These are phyloP conservation scores for Colletotrichum orbiculare DNA, from an alignment of 2,329 filamentous ascomycete genomes.

Conservation along the genomic window DNA sequence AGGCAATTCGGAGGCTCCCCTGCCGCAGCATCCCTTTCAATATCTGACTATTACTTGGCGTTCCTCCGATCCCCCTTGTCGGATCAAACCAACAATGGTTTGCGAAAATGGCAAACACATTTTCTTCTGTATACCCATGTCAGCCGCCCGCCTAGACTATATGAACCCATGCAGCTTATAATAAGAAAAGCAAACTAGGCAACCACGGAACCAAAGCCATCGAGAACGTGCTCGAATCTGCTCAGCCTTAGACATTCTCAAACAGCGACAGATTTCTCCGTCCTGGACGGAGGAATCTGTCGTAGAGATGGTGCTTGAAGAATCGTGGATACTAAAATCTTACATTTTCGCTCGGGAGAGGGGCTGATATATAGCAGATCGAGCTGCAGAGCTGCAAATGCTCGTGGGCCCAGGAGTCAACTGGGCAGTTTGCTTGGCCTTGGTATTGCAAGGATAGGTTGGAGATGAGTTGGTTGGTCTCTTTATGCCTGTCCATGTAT, in stretches of 20 bases:
- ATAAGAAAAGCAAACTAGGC: slow-evolving; percentile 11
- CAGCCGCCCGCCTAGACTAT: neutral
- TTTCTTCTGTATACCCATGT: neutral
- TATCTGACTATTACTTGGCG: neutral
- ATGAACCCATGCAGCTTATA: neutral
- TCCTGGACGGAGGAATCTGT: too few relatives aligned
- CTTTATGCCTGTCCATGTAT: too few relatives aligned
- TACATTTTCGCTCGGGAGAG: too few relatives aligned
- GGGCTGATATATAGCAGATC: too few relatives aligned
- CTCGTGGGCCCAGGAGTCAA: too few relatives aligned
- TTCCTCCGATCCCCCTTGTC: neutral
- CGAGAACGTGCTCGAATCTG: slow-evolving; percentile 15
- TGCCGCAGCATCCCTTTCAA: slow-evolving; percentile 16
- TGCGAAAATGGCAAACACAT: neutral
- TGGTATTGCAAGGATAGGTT: too few relatives aligned
- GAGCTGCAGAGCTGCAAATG: too few relatives aligned
- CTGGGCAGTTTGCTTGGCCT: too few relatives aligned
- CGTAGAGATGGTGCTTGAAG: too few relatives aligned
- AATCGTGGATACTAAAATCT: too few relatives aligned
- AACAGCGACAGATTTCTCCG: neutral
- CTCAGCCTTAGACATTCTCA: neutral
- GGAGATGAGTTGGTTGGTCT: too few relatives aligned
- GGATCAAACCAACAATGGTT: neutral
- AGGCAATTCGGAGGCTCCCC: slow-evolving; percentile 25
- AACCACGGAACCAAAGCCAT: neutral